Evolutionary conservation across 2,329 filamentous ascomycete species (phyloP).

Genomic region (Escovopsis sp.): DNA sequence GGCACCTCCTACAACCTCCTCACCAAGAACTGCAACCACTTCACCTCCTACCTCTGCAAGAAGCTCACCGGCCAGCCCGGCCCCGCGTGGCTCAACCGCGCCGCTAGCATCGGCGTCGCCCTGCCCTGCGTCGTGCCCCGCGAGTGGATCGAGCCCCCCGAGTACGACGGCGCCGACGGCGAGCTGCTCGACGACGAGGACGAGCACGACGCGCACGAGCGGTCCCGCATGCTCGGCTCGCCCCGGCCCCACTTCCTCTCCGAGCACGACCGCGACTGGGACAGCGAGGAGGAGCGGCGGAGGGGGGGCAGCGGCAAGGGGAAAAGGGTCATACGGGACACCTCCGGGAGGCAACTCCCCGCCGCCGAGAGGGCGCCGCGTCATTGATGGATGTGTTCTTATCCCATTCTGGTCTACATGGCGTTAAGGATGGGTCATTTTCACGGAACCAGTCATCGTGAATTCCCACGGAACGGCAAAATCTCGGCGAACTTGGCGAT

Average conservation of each 20-base stretch:
- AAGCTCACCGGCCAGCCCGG: conserved; percentile 55
- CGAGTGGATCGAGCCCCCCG: conserved; percentile 69
- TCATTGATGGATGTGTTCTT: conserved; percentile 6
- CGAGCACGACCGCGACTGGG: conserved; percentile 20
- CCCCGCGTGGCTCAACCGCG: conserved; percentile 66
- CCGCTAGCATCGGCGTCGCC: conserved; percentile 67
- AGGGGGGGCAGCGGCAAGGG: conserved; percentile 26
- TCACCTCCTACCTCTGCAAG: conserved; percentile 62
- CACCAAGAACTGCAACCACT: conserved; percentile 79
- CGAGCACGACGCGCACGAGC: conserved; percentile 33
- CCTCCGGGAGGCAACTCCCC: conserved; percentile 34
- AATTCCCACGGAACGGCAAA: too few species aligned
- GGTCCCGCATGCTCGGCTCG: conserved; percentile 40
- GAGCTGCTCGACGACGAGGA: conserved; percentile 47
- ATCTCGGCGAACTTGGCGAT: too few species aligned
- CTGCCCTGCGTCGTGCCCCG: conserved; percentile 68
- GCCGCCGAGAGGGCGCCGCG: conserved; percentile 35
- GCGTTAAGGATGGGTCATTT: conserved; percentile 10
- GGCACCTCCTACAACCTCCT: conserved; percentile 69
- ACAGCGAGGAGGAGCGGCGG: conserved; percentile 30
- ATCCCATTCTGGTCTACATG: conserved; percentile 4
- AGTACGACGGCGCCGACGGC: conserved; percentile 57
- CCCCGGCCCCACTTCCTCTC: conserved; percentile 17
- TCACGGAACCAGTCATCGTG: too few species aligned
- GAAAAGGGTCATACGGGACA: conserved; percentile 31